Evolutionary conservation across 129 eudicot species (phyloP).

Genomic region (Chrysanthemum seticuspe): DNA sequence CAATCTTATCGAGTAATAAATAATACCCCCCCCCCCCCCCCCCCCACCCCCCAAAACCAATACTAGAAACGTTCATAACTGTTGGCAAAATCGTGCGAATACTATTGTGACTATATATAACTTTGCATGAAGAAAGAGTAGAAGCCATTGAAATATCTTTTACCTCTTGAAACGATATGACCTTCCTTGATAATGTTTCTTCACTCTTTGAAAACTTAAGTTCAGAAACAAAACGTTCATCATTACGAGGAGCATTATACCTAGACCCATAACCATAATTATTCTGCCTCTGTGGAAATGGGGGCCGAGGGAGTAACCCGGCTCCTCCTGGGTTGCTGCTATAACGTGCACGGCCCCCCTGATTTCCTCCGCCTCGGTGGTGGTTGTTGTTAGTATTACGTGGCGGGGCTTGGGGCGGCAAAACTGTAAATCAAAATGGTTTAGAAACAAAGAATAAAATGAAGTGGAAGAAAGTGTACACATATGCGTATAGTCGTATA

Average conservation of each 20-base stretch:
- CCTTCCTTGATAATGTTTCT: constrained; percentile 87
- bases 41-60: no score
- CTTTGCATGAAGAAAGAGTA: no score
- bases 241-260: constrained; percentile 58
- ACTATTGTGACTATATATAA: no score
- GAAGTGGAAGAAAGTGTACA: constrained; percentile 7
- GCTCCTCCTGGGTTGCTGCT: constrained; percentile 77
- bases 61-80: no score
- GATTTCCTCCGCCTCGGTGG: constrained; percentile 63
- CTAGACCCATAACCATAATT: constrained; percentile 56
- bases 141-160: background rate
- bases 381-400: constrained; percentile 55
- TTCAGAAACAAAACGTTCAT: constrained; percentile 97
- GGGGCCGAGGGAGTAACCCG: constrained; percentile 91
- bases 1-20: no score
- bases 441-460: background rate
- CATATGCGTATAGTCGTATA: background rate
- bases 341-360: constrained; percentile 79
- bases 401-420: constrained; percentile 63
- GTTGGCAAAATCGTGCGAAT: no score
- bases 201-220: constrained; percentile 93
- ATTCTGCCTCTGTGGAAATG: constrained; percentile 65
- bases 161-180: constrained; percentile 90
- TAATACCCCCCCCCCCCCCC: no score
- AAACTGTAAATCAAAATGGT: constrained; percentile 43